phyloP scores from a whole-genome alignment of 2,329 filamentous ascomycete genomes.

The Aureobasidium uvarum region DNA sequence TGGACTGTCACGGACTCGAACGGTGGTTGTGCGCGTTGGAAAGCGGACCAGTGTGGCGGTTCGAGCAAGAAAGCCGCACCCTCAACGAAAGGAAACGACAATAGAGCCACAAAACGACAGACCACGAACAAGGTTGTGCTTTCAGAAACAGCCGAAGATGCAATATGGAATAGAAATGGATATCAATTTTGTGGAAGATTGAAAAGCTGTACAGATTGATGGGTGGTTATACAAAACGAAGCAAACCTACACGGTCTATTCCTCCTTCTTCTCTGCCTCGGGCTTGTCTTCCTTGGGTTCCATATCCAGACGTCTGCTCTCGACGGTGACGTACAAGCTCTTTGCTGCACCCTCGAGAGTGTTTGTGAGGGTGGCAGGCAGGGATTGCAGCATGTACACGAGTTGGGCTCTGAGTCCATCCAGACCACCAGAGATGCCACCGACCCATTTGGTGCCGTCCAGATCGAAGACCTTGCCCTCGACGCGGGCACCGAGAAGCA shows the following conservation, averaged over 20 bases:
- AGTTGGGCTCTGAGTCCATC: slow-evolving; percentile 79
- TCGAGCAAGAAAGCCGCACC: background rate
- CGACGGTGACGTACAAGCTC: slow-evolving; percentile 83
- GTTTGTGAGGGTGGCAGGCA: slow-evolving; percentile 72
- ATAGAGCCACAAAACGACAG: background rate
- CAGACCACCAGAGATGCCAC: slow-evolving; percentile 76
- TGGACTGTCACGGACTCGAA: background rate
- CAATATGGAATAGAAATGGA: slow-evolving; percentile 3
- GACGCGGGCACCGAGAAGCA: slow-evolving; percentile 80
- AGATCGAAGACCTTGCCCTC: slow-evolving; percentile 82
- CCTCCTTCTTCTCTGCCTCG: slow-evolving; percentile 28
- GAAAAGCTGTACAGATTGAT: slow-evolving; percentile 23
- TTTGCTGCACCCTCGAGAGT: slow-evolving; percentile 77
- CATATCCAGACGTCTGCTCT: slow-evolving; percentile 75
- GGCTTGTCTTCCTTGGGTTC: slow-evolving; percentile 55
- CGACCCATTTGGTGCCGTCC: slow-evolving; percentile 67
- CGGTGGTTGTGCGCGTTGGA: background rate
- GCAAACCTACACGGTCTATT: background rate
- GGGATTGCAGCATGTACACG: slow-evolving; percentile 73
- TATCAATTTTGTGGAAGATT: slow-evolving; percentile 17
- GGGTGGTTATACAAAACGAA: slow-evolving; percentile 19
- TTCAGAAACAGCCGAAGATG: background rate
- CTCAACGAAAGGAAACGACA: background rate
- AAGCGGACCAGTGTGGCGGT: background rate
- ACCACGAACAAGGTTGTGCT: background rate